Conservation (phyloP, 1,284 basidiomycete genomes). For the Leccinum fallax region DNA sequence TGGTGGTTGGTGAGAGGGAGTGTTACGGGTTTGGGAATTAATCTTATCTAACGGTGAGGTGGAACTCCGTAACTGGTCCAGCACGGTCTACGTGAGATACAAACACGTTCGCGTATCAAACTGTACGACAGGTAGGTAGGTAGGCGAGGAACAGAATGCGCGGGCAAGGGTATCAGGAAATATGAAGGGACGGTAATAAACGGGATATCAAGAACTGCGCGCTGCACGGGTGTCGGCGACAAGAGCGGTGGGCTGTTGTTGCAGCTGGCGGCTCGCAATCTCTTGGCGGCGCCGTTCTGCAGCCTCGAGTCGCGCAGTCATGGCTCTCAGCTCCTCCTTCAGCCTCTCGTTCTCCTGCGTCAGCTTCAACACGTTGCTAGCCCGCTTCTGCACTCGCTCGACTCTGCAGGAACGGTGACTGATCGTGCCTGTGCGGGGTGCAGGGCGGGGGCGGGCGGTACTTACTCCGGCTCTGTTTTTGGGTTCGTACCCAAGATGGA, state of each 20-base stretch:
- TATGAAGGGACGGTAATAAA: slow-evolving; percentile 32
- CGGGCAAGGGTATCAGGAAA: slow-evolving; percentile 30
- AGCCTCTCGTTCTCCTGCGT: slow-evolving; percentile 78
- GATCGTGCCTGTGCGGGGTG: slow-evolving; percentile 21
- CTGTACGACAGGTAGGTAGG: slow-evolving; percentile 16
- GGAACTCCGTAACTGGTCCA: not conserved
- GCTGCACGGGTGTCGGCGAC: slow-evolving; percentile 19
- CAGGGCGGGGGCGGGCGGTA: slow-evolving; percentile 23
- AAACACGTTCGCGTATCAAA: slow-evolving; percentile 4
- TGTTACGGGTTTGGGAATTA: slow-evolving; percentile 17
- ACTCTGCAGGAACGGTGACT: slow-evolving; percentile 42
- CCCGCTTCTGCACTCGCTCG: slow-evolving; percentile 70
- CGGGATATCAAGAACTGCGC: slow-evolving; percentile 30
- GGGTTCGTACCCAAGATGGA: slow-evolving; percentile 40
- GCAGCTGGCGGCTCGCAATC: slow-evolving; percentile 44
- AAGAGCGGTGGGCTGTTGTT: slow-evolving; percentile 24
- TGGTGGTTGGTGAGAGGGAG: slow-evolving; percentile 18
- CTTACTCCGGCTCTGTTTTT: slow-evolving; percentile 37
- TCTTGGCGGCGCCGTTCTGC: slow-evolving; percentile 66
- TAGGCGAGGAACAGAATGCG: slow-evolving; percentile 24
- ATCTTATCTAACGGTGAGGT: slow-evolving; percentile 18
- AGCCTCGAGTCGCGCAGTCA: slow-evolving; percentile 73
- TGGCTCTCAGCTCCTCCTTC: slow-evolving; percentile 69
- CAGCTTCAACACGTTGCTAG: slow-evolving; percentile 73
- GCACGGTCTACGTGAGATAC: slow-evolving; percentile 12